phyloP scores from a whole-genome alignment of 345 rosid species.

The Tarenaya hassleriana region DNA sequence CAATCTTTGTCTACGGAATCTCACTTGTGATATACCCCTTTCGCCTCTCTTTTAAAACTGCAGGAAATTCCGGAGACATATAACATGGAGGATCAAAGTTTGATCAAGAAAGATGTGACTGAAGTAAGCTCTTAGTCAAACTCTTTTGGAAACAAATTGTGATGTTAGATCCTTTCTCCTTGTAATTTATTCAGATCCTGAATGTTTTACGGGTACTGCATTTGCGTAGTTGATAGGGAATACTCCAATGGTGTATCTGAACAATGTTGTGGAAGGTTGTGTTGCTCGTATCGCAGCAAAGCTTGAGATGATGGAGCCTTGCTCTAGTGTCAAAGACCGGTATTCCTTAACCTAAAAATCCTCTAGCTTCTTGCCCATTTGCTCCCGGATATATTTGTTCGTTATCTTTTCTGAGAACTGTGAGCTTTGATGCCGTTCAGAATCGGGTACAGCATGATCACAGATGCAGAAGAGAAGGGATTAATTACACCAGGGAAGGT shows the following conservation, averaged over 20 bases:
- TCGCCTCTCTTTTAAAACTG: neutral
- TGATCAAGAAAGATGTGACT: slow-evolving; percentile 29
- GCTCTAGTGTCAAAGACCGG: slow-evolving; percentile 52
- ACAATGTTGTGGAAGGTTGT: slow-evolving; percentile 50
- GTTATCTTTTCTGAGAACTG: neutral
- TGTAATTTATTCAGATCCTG: neutral
- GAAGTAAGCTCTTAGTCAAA: slow-evolving; percentile 10
- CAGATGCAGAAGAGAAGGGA: slow-evolving; percentile 67
- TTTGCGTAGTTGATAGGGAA: slow-evolving; percentile 48
- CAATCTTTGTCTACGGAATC: neutral
- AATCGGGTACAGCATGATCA: slow-evolving; percentile 54
- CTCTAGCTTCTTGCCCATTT: neutral
- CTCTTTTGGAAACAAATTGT: too few species aligned
- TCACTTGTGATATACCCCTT: too few species aligned
- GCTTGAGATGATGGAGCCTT: slow-evolving; percentile 56
- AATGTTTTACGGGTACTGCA: neutral
- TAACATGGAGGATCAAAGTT: slow-evolving; percentile 23
- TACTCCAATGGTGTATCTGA: slow-evolving; percentile 63
- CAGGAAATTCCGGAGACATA: slow-evolving; percentile 5
- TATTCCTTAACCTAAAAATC: neutral
- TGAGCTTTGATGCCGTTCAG: slow-evolving; percentile 12
- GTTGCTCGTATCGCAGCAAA: slow-evolving; percentile 61
- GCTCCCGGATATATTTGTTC: too few species aligned
- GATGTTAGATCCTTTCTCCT: too few species aligned
- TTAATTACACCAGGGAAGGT: slow-evolving; percentile 62